A percentile compares a stretch with the other conserved stretches of the same genome.
These are phyloP conservation scores for Phlebiopsis gigantea DNA, from an alignment of 768 basidiomycete species.

Conservation along the genomic window DNA sequence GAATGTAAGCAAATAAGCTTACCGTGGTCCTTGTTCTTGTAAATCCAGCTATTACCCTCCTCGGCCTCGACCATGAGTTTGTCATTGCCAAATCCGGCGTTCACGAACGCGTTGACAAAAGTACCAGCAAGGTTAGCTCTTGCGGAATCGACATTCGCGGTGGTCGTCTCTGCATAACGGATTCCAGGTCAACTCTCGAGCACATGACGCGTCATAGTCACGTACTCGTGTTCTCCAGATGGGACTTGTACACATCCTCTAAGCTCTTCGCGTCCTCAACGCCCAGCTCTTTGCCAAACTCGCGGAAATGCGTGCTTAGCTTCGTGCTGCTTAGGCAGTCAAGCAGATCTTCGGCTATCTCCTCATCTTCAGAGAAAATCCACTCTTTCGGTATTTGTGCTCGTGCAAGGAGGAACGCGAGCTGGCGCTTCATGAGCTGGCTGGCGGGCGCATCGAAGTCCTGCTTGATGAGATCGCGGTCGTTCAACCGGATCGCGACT, in stretches of 20 bases:
- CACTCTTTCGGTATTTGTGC: constrained; percentile 89
- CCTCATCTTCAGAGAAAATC: constrained; percentile 38
- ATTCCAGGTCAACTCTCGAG: background rate
- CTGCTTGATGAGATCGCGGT: constrained; percentile 70
- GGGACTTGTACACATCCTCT: constrained; percentile 97
- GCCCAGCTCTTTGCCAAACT: constrained; percentile 91
- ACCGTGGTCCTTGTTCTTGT: constrained; percentile 99
- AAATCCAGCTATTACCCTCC: constrained; percentile 97
- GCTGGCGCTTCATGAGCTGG: constrained; percentile 93
- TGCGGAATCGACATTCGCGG: constrained; percentile 86
- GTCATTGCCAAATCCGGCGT: constrained; percentile 97
- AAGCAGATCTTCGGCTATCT: constrained; percentile 71
- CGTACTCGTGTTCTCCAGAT: constrained; percentile 85
- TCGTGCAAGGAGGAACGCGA: constrained; percentile 90
- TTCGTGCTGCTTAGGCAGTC: constrained; percentile 85
- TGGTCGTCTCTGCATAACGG: constrained; percentile 46
- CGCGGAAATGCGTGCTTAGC: constrained; percentile 78
- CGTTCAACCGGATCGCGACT: constrained; percentile 80
- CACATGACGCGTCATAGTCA: constrained; percentile 2
- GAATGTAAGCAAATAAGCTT: constrained; percentile 21
- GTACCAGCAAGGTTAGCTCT: constrained; percentile 92
- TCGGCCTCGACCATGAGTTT: constrained; percentile 97
- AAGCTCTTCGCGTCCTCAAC: constrained; percentile 86
- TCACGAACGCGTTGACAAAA: constrained; percentile 98
- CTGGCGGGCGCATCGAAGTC: constrained; percentile 91